phyloP scores from a whole-genome alignment of 805 yeast genomes.

The Wickerhamiella kazuoi region DNA sequence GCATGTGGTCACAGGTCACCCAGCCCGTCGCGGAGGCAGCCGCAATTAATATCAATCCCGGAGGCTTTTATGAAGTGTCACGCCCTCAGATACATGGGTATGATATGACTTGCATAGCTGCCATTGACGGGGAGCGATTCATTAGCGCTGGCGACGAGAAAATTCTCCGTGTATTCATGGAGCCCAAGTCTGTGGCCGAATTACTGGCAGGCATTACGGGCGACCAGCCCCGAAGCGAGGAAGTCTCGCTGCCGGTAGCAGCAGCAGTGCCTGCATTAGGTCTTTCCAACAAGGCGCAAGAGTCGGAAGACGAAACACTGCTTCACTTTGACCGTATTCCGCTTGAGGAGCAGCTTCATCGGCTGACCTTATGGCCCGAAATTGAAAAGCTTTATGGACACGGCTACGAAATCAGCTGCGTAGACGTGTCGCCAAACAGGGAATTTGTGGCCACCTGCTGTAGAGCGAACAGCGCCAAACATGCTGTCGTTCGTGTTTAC shows the following conservation, averaged over 20 bases:
- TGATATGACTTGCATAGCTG: slow-evolving; percentile 71
- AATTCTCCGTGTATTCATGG: slow-evolving; percentile 70
- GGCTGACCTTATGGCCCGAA: slow-evolving; percentile 91
- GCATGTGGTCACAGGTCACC: slow-evolving; percentile 37
- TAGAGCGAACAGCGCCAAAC: slow-evolving; percentile 63
- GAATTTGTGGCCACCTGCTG: slow-evolving; percentile 74
- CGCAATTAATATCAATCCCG: background rate
- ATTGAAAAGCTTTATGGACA: slow-evolving; percentile 90
- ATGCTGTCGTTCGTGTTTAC: slow-evolving; percentile 72
- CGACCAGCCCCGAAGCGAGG: background rate
- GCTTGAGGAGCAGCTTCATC: slow-evolving; percentile 74
- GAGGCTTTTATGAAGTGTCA: slow-evolving; percentile 72
- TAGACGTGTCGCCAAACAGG: slow-evolving; percentile 51
- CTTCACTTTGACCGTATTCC: slow-evolving; percentile 42
- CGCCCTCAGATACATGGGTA: slow-evolving; percentile 98
- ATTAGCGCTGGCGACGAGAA: slow-evolving; percentile 96
- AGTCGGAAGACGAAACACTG: slow-evolving; percentile 25
- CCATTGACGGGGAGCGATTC: slow-evolving; percentile 43
- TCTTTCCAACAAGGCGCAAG: slow-evolving; percentile 57
- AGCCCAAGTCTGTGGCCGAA: slow-evolving; percentile 61
- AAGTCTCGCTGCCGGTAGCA: slow-evolving; percentile 43
- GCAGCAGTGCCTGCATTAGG: slow-evolving; percentile 91
- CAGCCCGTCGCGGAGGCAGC: slow-evolving; percentile 20
- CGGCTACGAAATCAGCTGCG: slow-evolving; percentile 79
- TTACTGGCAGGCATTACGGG: slow-evolving; percentile 24